phyloP scores from a whole-genome alignment of 306 rosid species.

The barrel medic (Medicago truncatula) region DNA sequence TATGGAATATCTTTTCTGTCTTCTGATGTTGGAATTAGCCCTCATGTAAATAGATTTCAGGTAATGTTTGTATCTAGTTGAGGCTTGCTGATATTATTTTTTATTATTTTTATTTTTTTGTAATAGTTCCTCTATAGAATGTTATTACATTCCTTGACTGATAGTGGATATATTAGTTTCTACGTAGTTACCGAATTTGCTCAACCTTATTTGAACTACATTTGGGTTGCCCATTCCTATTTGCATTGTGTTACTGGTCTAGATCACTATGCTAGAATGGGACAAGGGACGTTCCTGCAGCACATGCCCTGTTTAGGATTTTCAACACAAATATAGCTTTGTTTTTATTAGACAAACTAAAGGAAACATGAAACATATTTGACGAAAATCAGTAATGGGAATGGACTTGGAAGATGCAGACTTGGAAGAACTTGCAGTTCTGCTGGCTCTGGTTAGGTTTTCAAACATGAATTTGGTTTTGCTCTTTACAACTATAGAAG shows the following conservation, averaged over 20 bases:
- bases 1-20: constrained; percentile 62
- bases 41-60: constrained; percentile 80
- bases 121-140: constrained; percentile 8
- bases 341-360: constrained; percentile 8
- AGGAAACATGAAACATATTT: background rate
- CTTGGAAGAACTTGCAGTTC: background rate
- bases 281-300: constrained; percentile 9
- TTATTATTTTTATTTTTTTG: constrained; percentile 1
- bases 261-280: background rate
- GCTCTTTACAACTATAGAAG: background rate
- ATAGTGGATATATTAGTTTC: constrained; percentile 12
- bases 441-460: background rate
- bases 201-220: constrained; percentile 11
- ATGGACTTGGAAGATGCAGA: constrained; percentile 2
- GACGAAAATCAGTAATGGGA: constrained; percentile 3
- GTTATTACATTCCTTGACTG: constrained; percentile 11
- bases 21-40: constrained; percentile 54
- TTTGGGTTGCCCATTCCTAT: constrained; percentile 8
- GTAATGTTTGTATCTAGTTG: constrained; percentile 51
- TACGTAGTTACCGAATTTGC: background rate
- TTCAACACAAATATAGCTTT: constrained; percentile 20
- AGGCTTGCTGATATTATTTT: constrained; percentile 15
- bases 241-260: background rate
- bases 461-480: background rate
- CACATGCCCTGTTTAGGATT: constrained; percentile 13